Evolutionary conservation across 2,329 filamentous ascomycete species (phyloP).

Genomic region (Talaromyces amestolkiae): DNA sequence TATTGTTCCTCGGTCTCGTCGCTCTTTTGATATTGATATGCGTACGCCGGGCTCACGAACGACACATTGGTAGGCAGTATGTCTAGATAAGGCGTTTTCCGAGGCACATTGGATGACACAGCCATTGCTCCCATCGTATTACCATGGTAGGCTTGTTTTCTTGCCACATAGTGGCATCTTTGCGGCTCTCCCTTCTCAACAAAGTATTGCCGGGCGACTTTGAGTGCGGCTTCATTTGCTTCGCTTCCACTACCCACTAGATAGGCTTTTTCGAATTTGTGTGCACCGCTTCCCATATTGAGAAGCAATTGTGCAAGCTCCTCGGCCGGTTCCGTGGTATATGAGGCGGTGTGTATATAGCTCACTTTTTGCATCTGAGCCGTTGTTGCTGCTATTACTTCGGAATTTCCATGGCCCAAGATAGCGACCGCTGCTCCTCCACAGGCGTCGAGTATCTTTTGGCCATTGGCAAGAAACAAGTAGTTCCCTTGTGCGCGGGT

Average conservation of each 20-base stretch:
- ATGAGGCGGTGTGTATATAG: conserved; percentile 39
- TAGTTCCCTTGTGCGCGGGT: conserved; percentile 43
- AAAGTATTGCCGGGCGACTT: conserved; percentile 51
- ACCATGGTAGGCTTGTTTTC: conserved; percentile 51
- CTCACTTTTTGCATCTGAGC: conserved; percentile 57
- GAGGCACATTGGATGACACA: conserved; percentile 36
- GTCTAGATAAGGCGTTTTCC: conserved; percentile 34
- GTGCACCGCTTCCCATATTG: background rate
- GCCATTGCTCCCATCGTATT: conserved; percentile 50
- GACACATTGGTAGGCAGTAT: conserved; percentile 30
- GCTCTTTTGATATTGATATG: conserved; percentile 36
- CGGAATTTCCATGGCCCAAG: conserved; percentile 63
- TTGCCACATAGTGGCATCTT: conserved; percentile 44
- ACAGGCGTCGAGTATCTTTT: conserved; percentile 66
- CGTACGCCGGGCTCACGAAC: conserved; percentile 31
- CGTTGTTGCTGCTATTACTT: conserved; percentile 59
- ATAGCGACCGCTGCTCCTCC: conserved; percentile 69
- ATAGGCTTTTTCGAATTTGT: background rate
- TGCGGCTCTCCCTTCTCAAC: conserved; percentile 37
- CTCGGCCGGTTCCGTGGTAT: conserved; percentile 8
- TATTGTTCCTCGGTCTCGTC: conserved; percentile 44
- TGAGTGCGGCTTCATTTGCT: conserved; percentile 50
- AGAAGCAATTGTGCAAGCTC: conserved; percentile 8
- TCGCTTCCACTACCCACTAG: conserved; percentile 27
- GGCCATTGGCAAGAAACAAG: conserved; percentile 53